Base-by-base conservation (phyloP, 495 filamentous ascomycete genomes). In the Choiromyces venosus region DNA sequence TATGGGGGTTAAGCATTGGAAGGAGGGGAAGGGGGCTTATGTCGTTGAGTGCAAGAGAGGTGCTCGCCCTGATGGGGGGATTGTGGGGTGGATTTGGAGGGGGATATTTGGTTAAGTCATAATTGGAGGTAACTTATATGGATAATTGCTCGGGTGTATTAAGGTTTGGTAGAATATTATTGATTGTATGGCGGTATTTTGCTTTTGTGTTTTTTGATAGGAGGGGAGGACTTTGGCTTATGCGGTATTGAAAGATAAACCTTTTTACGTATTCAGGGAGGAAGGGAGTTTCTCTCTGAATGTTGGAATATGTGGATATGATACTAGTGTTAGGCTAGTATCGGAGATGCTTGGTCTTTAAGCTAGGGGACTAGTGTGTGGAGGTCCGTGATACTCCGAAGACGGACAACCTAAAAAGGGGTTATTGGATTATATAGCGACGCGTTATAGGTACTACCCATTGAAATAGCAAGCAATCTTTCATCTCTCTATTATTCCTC, bases 1-100 rank as follows among this genome's bases (percentile, higher is more conserved):
- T 72, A 79, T 82, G 37, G 88, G 87, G 87, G 86, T 91, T 4
- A 82, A 78, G 35, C 81, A 83, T 21, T 85, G 90, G 66, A 85
- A 83, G 66, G 81, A 83, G 4, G 73, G 79, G 52, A 68, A 66
- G n/a, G 78, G 78, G 14, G 73, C 69, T 36, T 79, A 79, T 66
- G n/a, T 75, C 29, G 68, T 80, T 35, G 78, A 80, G 73, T 61
- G 79, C 42, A 44, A 38, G 35, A 36, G 2, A 21, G 69, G 40
- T 37, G 42, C 18, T 5, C 56, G 19, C 16, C 52, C 1, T 29
- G 64, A 52, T 4, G 66, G 18, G 14, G 75, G 75, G 46, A 44
- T 66, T 56, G 52, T 52, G 9, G 65, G 38, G 37, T 72, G 73
- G 75, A 8, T 77, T 37, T 66, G 39, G 75, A 66, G 29, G 18